Conservation (phyloP, 805 yeast genomes). For the Tanozyma kutaoensis region DNA sequence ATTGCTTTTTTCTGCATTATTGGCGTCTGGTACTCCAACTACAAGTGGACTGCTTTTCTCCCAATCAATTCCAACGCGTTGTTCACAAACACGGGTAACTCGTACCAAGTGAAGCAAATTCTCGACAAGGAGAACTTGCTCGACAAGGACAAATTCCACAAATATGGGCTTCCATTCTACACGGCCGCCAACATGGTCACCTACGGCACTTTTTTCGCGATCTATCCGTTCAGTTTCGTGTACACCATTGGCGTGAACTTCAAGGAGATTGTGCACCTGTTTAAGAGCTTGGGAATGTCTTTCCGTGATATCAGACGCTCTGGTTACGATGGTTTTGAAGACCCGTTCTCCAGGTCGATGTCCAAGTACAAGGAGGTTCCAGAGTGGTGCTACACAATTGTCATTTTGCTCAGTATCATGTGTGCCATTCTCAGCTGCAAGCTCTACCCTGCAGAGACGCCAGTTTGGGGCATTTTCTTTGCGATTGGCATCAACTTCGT, state of each 20-base stretch:
- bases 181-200: constrained; percentile 14
- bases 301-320: constrained; percentile 10
- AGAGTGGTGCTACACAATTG: constrained; percentile 14
- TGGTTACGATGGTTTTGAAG: constrained; percentile 17
- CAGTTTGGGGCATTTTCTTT: constrained; percentile 24
- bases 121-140: constrained; percentile 2
- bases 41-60: constrained; percentile 14
- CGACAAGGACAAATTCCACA: constrained; percentile 7
- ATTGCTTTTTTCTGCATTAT: constrained; percentile 11
- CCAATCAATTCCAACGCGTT: constrained; percentile 12
- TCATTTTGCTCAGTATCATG: constrained; percentile 15
- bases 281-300: constrained; percentile 2
- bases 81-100: constrained; percentile 11
- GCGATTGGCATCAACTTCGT: constrained; percentile 17
- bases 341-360: constrained; percentile 21
- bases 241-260: constrained; percentile 7
- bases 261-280: constrained; percentile 4
- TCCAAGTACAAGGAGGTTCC: constrained; percentile 19
- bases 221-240: constrained; percentile 12
- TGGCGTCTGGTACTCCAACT: constrained; percentile 16
- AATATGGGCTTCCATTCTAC: constrained; percentile 14
- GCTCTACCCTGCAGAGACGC: constrained; percentile 18
- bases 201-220: constrained; percentile 13
- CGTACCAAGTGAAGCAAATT: constrained; percentile 1
- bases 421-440: constrained; percentile 18